Base-by-base conservation (phyloP, 2,329 filamentous ascomycete genomes). In the Albophoma yamanashiensis region DNA sequence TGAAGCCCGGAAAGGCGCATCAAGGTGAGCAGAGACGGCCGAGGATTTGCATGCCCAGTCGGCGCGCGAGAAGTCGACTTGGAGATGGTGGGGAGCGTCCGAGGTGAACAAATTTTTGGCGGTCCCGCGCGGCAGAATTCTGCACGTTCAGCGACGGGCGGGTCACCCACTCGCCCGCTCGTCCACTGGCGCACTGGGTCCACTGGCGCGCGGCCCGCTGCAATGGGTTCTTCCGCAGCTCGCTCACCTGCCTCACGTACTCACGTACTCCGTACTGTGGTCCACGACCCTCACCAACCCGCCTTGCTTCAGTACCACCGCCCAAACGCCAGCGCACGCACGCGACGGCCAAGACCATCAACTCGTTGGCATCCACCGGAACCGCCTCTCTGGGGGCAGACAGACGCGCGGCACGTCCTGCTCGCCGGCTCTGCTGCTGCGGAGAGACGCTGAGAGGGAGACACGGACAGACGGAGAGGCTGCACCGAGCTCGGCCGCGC, bases 101-200 rank as follows among this genome's bases (percentile, higher is more conserved):
- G 56, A 59, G 56, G 61, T 63, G 64, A 71, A 67, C 63, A 73
- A 72, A 67, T 76, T 75, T 79, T 79, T 78, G 70, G 77, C 77
- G 78, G 78, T 79, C 66, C 65, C 58, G 39, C 27, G 42, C 60
- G 76, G 78, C 78, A 80, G 73, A 76, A 76, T 70, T 69, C 69
- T 68, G 17, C 50, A 20, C 9, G 11, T 9, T 5, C n/a, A 20
- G 20, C 12, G 20, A 6, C 15, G 50, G 27, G 50, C 17, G 27
- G 50, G 50, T 53, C 50, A n/a, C 50, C 31, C n/a, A n/a, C n/a
- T n/a, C n/a, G n/a, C n/a, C n/a, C n/a, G n/a, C 42, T 31, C 27
- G 27, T 5, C 5, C 27, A 31, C 27, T 31, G 27, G 27, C 5
- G 27, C 27, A 31, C 27, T 31, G 27, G 27, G 27, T 31, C 27